These are phyloP conservation scores for Mycena galericulata DNA, from an alignment of 768 basidiomycete genomes.

Conservation along the genomic window DNA sequence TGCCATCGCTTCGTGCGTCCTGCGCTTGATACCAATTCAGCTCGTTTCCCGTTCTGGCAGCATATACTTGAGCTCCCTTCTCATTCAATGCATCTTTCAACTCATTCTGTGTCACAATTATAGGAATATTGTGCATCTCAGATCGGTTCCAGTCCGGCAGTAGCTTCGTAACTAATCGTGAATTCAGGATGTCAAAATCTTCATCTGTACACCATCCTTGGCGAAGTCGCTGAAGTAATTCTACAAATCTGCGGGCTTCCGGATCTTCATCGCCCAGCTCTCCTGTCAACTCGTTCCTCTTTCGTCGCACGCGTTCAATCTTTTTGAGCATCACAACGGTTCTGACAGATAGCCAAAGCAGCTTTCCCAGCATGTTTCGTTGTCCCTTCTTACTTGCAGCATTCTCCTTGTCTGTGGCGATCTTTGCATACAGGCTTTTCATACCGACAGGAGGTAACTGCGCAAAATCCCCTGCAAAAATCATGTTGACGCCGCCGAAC, in stretches of 20 bases:
- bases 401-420: conserved; percentile 20
- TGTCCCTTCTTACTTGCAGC: conserved; percentile 25
- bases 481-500: conserved; percentile 55
- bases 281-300: not conserved
- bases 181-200: conserved; percentile 38
- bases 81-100: conserved; percentile 52
- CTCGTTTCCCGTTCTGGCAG: conserved; percentile 22
- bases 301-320: conserved; percentile 17
- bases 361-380: conserved; percentile 41
- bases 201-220: conserved; percentile 40
- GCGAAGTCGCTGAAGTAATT: conserved; percentile 39
- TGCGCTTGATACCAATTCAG: conserved; percentile 46
- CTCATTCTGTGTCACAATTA: conserved; percentile 52
- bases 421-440: conserved; percentile 32
- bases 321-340: conserved; percentile 44
- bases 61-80: conserved; percentile 39
- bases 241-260: conserved; percentile 36
- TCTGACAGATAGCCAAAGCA: conserved; percentile 34
- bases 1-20: conserved; percentile 35
- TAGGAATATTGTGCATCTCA: conserved; percentile 44
- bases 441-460: conserved; percentile 54
- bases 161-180: conserved; percentile 25
- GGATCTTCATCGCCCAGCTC: conserved; percentile 44
- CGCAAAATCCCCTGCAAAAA: conserved; percentile 46
- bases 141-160: not conserved